Conservation (phyloP, 768 basidiomycete genomes). For the Epithele typhae region DNA sequence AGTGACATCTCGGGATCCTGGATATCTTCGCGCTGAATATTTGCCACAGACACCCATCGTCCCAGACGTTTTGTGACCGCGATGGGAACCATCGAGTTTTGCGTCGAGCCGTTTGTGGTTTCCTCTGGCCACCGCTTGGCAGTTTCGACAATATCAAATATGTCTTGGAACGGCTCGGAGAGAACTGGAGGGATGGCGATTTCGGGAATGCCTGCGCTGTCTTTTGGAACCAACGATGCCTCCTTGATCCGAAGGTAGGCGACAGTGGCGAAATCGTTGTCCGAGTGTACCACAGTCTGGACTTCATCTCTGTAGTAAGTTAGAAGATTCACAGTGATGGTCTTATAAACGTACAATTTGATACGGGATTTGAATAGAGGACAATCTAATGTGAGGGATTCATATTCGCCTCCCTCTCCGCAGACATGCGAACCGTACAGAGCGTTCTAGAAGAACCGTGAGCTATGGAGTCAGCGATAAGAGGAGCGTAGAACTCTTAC, state of each 20-base stretch:
- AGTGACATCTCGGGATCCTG: conserved; percentile 35
- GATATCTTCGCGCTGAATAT: conserved; percentile 38
- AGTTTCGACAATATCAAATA: conserved; percentile 8
- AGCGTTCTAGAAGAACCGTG: conserved; percentile 51
- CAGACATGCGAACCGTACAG: conserved; percentile 90
- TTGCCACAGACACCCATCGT: conserved; percentile 70
- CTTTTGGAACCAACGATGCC: conserved; percentile 61
- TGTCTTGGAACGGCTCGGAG: conserved; percentile 35
- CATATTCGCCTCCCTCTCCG: conserved; percentile 98
- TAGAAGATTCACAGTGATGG: neutral
- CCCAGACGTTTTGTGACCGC: conserved; percentile 37
- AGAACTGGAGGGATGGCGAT: conserved; percentile 48
- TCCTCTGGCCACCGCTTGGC: no score
- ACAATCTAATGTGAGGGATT: conserved; percentile 86
- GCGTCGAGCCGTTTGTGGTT: no score
- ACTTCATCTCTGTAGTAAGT: conserved; percentile 42
- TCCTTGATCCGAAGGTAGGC: conserved; percentile 82
- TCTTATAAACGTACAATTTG: conserved; percentile 45
- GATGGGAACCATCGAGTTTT: no score
- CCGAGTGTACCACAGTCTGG: conserved; percentile 73
- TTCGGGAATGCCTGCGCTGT: conserved; percentile 4
- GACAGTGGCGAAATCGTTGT: conserved; percentile 83
- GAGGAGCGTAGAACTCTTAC: conserved; percentile 35
- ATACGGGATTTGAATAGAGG: conserved; percentile 83
- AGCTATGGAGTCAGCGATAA: neutral